Percentiles rank a stretch among this genome's conserved stretches.
phyloP scores from a whole-genome alignment of 768 basidiomycete genomes.

The Candolleomyces eurysporus region DNA sequence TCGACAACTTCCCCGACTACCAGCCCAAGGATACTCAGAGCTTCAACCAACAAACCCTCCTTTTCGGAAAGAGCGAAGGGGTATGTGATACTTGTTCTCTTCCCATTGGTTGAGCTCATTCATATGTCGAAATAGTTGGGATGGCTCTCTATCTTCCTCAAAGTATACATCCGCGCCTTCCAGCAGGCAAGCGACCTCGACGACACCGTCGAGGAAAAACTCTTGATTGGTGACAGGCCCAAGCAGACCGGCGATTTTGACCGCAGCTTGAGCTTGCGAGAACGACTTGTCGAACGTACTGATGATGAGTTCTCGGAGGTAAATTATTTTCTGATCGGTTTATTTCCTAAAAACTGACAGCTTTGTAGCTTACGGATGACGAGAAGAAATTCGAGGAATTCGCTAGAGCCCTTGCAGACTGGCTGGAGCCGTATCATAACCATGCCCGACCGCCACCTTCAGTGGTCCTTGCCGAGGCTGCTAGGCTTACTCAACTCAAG shows the following conservation, averaged over 20 bases:
- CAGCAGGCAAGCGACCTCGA: conserved; percentile 80
- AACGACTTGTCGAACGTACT: conserved; percentile 52
- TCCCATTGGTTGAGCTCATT: background rate
- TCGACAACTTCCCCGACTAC: conserved; percentile 72
- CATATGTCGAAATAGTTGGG: conserved; percentile 42
- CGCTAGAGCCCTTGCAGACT: conserved; percentile 60
- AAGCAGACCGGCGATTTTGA: conserved; percentile 56
- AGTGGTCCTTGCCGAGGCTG: conserved; percentile 71
- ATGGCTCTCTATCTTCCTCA: conserved; percentile 73
- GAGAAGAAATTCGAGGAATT: conserved; percentile 60
- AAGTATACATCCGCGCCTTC: conserved; percentile 74
- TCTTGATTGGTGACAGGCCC: conserved; percentile 77
- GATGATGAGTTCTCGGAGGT: conserved; percentile 59
- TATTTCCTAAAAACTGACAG: conserved; percentile 9
- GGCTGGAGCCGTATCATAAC: conserved; percentile 78
- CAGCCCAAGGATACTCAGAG: conserved; percentile 55
- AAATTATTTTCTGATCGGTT: conserved; percentile 9
- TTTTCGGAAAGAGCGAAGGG: conserved; percentile 62
- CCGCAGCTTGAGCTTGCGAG: conserved; percentile 48
- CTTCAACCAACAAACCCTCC: conserved; percentile 65
- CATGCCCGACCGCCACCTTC: conserved; percentile 68
- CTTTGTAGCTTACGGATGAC: conserved; percentile 58
- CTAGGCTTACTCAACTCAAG: conserved; percentile 69
- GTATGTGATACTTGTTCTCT: conserved; percentile 38
- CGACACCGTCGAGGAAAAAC: conserved; percentile 77